phyloP scores from a whole-genome alignment of 441 rosid genomes.

The Brassica hybrid region DNA sequence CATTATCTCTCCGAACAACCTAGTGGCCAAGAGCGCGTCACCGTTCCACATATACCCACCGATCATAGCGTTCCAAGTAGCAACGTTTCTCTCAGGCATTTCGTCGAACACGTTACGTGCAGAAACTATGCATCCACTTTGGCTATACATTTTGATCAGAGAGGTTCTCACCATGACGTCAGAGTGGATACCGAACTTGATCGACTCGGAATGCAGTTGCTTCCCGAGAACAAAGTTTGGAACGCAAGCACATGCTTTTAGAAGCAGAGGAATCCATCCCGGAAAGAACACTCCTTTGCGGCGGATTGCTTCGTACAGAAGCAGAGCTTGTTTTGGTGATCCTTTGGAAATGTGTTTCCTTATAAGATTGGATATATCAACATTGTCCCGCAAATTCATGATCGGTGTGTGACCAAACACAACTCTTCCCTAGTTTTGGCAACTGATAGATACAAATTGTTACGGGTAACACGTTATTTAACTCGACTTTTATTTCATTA shows the following conservation, averaged over 20 bases:
- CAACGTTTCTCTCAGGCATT: conserved; percentile 62
- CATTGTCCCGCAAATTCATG: conserved; percentile 23
- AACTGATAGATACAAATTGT: too few species aligned
- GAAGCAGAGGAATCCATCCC: conserved; percentile 55
- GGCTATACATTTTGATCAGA: conserved; percentile 53
- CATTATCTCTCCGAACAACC: conserved; percentile 51
- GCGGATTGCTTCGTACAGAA: conserved; percentile 49
- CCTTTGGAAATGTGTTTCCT: conserved; percentile 29
- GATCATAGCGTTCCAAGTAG: conserved; percentile 72
- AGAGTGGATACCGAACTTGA: conserved; percentile 50
- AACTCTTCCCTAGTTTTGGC: neutral
- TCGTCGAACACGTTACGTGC: conserved; percentile 60
- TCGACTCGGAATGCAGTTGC: conserved; percentile 57
- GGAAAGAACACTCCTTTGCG: conserved; percentile 45
- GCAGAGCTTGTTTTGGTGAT: conserved; percentile 29
- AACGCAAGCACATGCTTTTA: conserved; percentile 56
- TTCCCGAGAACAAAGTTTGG: conserved; percentile 43
- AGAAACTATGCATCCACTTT: conserved; percentile 40
- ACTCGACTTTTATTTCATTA: too few species aligned
- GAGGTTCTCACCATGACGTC: conserved; percentile 59
- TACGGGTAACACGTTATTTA: too few species aligned
- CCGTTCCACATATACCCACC: conserved; percentile 57
- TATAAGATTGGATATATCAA: conserved; percentile 37
- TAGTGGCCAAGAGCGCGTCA: conserved; percentile 46
- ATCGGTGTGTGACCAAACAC: neutral